Percentiles rank a stretch among this genome's conserved stretches.
Conservation (phyloP, 2,329 filamentous ascomycete species). For the Chaetomiaceae sp. region DNA sequence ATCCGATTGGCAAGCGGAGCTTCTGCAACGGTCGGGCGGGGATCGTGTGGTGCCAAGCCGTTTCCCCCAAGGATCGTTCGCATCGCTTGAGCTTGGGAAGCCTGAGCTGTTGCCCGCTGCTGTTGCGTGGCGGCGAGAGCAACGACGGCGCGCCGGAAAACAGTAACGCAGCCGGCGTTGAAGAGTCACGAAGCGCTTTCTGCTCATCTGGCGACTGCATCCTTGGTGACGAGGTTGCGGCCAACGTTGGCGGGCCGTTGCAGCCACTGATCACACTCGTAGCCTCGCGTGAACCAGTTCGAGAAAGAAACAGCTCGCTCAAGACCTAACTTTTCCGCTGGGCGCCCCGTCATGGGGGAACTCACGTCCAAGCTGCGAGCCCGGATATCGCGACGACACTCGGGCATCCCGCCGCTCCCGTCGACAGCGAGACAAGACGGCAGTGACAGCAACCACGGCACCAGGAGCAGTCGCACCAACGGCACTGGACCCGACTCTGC, state of each 20-base stretch:
- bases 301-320: neutral
- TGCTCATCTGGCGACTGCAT: too few relatives aligned
- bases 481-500: too few relatives aligned
- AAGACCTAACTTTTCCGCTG: conserved; percentile 8
- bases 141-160: neutral
- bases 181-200: too few relatives aligned
- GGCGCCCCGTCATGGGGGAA: conserved; percentile 35
- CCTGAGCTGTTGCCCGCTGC: too few relatives aligned
- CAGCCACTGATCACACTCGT: too few relatives aligned
- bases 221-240: too few relatives aligned
- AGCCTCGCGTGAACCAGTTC: too few relatives aligned
- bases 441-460: conserved; percentile 18
- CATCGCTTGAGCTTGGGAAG: neutral
- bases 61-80: neutral
- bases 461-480: conserved; percentile 2
- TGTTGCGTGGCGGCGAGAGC: neutral
- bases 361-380: conserved; percentile 42
- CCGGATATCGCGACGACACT: conserved; percentile 40
- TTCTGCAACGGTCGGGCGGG: neutral
- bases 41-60: conserved; percentile 1
- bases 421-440: conserved; percentile 16
- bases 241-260: too few relatives aligned
- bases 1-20: too few relatives aligned
- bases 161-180: too few relatives aligned
- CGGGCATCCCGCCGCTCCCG: conserved; percentile 32